phyloP scores from a whole-genome alignment of 148 eudicot species.

The Fallopia convolvulus region DNA sequence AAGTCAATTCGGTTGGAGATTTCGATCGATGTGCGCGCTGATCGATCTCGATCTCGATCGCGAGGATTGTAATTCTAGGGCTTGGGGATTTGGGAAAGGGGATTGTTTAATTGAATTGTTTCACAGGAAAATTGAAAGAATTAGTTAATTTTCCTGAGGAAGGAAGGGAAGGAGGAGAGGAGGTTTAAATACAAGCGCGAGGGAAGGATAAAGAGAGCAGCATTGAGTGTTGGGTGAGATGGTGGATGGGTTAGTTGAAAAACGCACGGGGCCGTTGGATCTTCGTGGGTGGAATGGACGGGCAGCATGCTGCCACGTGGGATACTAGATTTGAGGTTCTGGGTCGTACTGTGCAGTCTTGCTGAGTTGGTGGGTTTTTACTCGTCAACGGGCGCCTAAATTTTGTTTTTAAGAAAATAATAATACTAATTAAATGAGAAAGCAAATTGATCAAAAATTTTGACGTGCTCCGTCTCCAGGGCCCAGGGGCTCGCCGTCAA shows the following conservation, averaged over 20 bases:
- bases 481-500: not conserved
- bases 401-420: not conserved
- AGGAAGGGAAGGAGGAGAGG: not conserved
- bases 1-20: not conserved
- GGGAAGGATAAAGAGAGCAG: not conserved
- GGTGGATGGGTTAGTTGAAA: slow-evolving; percentile 19
- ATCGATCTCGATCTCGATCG: not conserved
- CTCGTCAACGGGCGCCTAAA: not conserved
- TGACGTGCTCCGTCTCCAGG: not conserved
- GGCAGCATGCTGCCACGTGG: slow-evolving; percentile 11
- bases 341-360: not conserved
- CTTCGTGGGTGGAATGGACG: not conserved
- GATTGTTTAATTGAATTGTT: not conserved
- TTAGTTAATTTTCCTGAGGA: not conserved
- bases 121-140: not conserved
- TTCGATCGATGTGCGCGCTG: not conserved
- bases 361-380: not conserved
- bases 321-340: not conserved
- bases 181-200: slow-evolving; percentile 13
- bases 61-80: not conserved
- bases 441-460: not conserved
- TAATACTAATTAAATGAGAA: not conserved
- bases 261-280: slow-evolving; percentile 17
- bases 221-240: slow-evolving; percentile 1
- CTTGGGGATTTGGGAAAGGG: not conserved